Conservation (phyloP, 116 monocot species). For the Posidonia oceanica region DNA sequence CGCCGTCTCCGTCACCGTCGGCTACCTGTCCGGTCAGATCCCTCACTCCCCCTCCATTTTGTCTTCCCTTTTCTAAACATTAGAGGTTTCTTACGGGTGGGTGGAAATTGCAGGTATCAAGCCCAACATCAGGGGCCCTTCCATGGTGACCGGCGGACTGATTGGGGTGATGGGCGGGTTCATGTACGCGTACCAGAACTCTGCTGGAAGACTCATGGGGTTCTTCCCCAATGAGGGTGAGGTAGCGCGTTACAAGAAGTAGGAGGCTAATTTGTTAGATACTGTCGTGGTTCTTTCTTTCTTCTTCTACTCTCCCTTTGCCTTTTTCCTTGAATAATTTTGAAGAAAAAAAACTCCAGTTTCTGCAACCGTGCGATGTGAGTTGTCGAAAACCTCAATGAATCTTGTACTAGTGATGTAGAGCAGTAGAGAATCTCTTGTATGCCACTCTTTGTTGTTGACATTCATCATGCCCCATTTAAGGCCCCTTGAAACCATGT, state of each 20-base stretch:
- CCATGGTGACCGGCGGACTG: slow-evolving; percentile 95
- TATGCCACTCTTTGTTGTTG: no score
- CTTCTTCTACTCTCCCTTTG: no score
- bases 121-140: slow-evolving; percentile 87
- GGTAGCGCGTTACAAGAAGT: slow-evolving; percentile 67
- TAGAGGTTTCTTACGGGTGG: background rate
- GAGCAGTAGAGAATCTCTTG: no score
- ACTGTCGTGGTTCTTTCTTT: no score
- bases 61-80: background rate
- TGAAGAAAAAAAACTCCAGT: no score
- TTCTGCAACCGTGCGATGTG: no score
- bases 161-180: slow-evolving; percentile 95
- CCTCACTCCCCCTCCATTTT: background rate
- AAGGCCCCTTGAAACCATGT: no score
- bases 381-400: no score
- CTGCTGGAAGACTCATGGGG: slow-evolving; percentile 93
- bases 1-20: slow-evolving; percentile 91
- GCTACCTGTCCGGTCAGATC: slow-evolving; percentile 83
- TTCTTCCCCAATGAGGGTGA: slow-evolving; percentile 95
- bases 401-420: no score
- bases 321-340: no score
- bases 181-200: slow-evolving; percentile 99
- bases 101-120: slow-evolving; percentile 44
- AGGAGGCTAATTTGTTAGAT: background rate
- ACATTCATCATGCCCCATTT: no score